Conservation (phyloP, 2,329 filamentous ascomycete species). For the Kalaharituber pfeilii region DNA sequence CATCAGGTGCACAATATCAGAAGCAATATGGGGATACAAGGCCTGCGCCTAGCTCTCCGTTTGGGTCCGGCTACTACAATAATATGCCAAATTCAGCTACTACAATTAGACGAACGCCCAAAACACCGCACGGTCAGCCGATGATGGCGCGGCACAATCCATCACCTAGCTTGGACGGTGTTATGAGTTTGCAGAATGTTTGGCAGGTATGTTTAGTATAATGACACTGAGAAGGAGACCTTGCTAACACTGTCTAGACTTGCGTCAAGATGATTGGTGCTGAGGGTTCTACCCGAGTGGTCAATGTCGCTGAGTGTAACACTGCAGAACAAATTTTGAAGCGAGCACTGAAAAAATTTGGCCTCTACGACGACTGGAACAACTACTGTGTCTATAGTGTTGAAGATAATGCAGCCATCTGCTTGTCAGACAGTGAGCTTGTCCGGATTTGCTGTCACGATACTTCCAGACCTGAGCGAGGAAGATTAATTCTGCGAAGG, state of each 20-base stretch:
- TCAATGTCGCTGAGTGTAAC: constrained; percentile 81
- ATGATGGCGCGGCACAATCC: constrained; percentile 2
- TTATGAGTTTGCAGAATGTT: constrained; percentile 22
- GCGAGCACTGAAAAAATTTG: constrained; percentile 73
- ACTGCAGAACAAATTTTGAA: constrained; percentile 86
- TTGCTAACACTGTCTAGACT: constrained; percentile 16
- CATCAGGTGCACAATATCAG: constrained; percentile 15
- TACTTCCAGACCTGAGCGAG: constrained; percentile 65
- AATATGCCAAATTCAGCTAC: constrained; percentile 10
- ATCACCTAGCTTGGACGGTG: constrained; percentile 21
- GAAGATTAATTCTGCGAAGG: constrained; percentile 75
- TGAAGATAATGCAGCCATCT: constrained; percentile 43
- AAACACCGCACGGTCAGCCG: constrained; percentile 8
- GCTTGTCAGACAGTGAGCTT: constrained; percentile 52
- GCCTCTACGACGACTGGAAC: constrained; percentile 74
- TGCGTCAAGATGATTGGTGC: constrained; percentile 33
- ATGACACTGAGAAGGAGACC: constrained; percentile 6
- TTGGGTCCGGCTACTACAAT: constrained; percentile 10
- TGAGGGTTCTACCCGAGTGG: constrained; percentile 75
- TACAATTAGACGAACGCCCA: constrained; percentile 9
- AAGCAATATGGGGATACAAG: constrained; percentile 10
- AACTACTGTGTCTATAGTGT: constrained; percentile 96
- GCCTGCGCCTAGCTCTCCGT: constrained; percentile 14
- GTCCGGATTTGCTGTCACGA: constrained; percentile 74
- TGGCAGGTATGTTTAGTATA: constrained; percentile 16